Base-by-base conservation (phyloP, 192 early-diverging fungal genomes). In the Gryganskiella cystojenkinii region DNA sequence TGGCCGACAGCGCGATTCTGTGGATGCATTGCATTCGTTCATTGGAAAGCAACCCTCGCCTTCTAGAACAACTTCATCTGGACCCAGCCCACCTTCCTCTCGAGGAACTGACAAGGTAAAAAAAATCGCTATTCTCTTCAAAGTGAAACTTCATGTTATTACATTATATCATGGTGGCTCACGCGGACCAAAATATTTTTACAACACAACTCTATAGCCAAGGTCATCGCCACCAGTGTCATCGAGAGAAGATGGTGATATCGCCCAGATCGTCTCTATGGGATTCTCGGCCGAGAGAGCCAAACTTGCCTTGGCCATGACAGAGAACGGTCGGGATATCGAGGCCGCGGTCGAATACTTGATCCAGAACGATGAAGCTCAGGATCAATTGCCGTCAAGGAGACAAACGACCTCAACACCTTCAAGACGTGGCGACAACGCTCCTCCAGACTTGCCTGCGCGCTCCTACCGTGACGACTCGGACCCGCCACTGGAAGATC, bases 231-330 rank as follows among this genome's bases (percentile, higher is more conserved):
- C 51, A 35, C 66, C 42, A 7, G 52, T 54, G 11, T 61, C 70
- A 9, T 56, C 46, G 19, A 28, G 58, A 5, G 61, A 82, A 14
- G 86, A 87, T 31, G 79, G 74, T 14, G 61, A 79, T n/a, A 86
- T 96, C 63, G 89, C 92, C 4, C 86, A 91, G 79, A 84, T 98
- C 43, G 86, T 90, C 15, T 88, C 87, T 28, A 93, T 95, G 89
- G 95, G 95, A 1, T 98, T 95, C 69, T 84, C 91, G 22, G 78
- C 76, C 0, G 85, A 87, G 8, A 82, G 88, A 56, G 89, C 95
- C 1, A 81, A 70, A 46, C 67, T 83, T 20, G 95, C 96, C 4
- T 71, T 98, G 51, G 86, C 85, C 33, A 91, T 90, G 37, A 85
- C 90, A 2, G 86, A 85, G 14, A 87, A 80, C 56, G 85, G 90